These are phyloP conservation scores for Fusarium sp. DNA, from an alignment of 2,329 filamentous ascomycete species.

Conservation along the genomic window DNA sequence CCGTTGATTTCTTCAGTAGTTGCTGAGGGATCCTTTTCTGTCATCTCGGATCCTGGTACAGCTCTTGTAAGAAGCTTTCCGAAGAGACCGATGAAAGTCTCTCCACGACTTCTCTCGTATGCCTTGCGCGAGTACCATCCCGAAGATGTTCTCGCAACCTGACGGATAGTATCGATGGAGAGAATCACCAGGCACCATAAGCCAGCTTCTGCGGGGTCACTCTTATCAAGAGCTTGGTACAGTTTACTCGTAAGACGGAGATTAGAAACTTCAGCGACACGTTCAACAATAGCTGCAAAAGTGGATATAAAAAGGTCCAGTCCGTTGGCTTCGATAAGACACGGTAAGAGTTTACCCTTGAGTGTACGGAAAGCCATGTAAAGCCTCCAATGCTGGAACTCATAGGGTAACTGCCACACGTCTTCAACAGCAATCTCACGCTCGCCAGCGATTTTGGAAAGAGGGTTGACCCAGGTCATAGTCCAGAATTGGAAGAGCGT, in stretches of 20 bases:
- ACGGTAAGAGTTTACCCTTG: constrained; percentile 75
- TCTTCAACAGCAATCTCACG: constrained; percentile 81
- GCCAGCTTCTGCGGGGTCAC: constrained; percentile 48
- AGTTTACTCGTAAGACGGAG: constrained; percentile 55
- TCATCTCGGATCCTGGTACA: constrained; percentile 55
- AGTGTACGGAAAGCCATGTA: constrained; percentile 81
- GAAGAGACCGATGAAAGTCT: constrained; percentile 61
- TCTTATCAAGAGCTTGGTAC: constrained; percentile 52
- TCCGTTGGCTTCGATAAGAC: constrained; percentile 80
- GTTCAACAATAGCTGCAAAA: constrained; percentile 68
- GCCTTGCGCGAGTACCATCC: constrained; percentile 86
- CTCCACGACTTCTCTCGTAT: constrained; percentile 86
- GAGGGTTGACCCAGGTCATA: constrained; percentile 83
- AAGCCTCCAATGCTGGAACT: constrained; percentile 83
- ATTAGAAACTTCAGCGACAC: constrained; percentile 54
- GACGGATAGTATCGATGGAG: constrained; percentile 49
- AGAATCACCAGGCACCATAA: constrained; percentile 57
- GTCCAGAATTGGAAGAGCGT: constrained; percentile 86
- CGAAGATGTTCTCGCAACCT: constrained; percentile 53
- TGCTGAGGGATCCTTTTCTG: constrained; percentile 50
- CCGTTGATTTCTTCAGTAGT: neutral
- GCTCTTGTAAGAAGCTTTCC: constrained; percentile 55
- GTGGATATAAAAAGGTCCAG: constrained; percentile 80
- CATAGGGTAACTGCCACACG: constrained; percentile 82
- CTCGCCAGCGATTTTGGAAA: constrained; percentile 74